Percentiles rank a stretch among this genome's conserved stretches.
Evolutionary conservation across 2,329 filamentous ascomycete genomes (phyloP).

Genomic region (Elsinoe batatas): DNA sequence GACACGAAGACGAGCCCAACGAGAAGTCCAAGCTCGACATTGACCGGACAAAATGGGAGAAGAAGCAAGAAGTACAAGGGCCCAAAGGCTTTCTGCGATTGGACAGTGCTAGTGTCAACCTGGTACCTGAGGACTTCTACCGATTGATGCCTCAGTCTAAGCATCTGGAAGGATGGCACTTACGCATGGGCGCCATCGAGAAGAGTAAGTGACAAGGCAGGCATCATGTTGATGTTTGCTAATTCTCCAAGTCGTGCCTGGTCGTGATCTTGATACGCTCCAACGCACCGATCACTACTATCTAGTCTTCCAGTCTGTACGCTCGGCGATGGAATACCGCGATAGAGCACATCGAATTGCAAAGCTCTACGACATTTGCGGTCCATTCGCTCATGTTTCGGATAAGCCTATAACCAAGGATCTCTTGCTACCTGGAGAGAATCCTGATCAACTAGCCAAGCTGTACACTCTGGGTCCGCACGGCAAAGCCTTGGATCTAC

Average conservation of each 20-base stretch:
- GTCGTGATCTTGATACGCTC: conserved; percentile 53
- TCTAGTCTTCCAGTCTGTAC: conserved; percentile 53
- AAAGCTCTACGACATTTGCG: conserved; percentile 34
- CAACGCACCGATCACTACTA: conserved; percentile 57
- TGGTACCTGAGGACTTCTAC: conserved; percentile 61
- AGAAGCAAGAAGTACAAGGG: conserved; percentile 19
- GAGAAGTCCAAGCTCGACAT: background rate
- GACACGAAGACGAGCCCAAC: background rate
- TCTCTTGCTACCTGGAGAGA: conserved; percentile 38
- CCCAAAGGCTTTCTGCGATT: conserved; percentile 44
- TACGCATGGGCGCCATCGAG: conserved; percentile 43
- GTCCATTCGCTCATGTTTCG: conserved; percentile 33
- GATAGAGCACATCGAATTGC: conserved; percentile 45
- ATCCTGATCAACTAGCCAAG: conserved; percentile 32
- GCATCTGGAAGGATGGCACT: conserved; percentile 57
- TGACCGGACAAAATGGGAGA: conserved; percentile 16
- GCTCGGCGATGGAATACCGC: conserved; percentile 54
- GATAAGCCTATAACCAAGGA: conserved; percentile 34
- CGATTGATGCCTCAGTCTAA: conserved; percentile 52
- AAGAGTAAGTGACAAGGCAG: background rate
- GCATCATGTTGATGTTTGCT: background rate
- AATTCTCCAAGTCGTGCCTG: conserved; percentile 45
- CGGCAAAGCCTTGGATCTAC: conserved; percentile 27
- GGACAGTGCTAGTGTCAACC: conserved; percentile 46
- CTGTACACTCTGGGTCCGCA: conserved; percentile 44